Conservation (phyloP, 1,284 basidiomycete species). For the Vanrija sp. region DNA sequence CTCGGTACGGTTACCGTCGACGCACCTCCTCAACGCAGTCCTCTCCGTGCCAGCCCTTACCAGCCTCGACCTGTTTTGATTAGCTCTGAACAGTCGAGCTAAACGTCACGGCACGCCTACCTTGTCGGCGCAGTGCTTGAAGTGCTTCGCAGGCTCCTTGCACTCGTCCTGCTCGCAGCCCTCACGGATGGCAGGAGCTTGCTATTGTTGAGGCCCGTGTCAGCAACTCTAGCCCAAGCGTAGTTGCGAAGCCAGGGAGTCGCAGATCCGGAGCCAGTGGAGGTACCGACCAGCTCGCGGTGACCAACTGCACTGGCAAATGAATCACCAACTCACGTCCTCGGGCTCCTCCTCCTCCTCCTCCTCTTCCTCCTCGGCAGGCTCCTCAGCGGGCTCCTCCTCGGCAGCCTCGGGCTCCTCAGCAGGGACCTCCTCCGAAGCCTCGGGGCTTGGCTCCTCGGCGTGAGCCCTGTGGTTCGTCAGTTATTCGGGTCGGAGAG, state of each 20-base stretch:
- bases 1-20: background rate
- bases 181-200: conserved; percentile 64
- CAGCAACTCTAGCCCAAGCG: background rate
- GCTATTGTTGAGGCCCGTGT: conserved; percentile 46
- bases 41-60: conserved; percentile 78
- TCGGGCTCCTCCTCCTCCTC: conserved; percentile 69
- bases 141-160: conserved; percentile 70
- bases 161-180: conserved; percentile 73
- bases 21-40: conserved; percentile 84
- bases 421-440: conserved; percentile 36
- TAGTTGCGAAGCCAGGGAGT: background rate
- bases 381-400: conserved; percentile 42
- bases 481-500: too few species aligned
- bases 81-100: background rate
- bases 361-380: conserved; percentile 50
- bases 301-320: background rate
- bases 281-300: background rate
- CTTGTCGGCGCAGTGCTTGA: conserved; percentile 85
- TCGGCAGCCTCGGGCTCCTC: conserved; percentile 45
- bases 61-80: conserved; percentile 52
- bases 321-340: conserved; percentile 59
- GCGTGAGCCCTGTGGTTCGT: conserved; percentile 42
- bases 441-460: conserved; percentile 45
- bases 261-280: background rate
- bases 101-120: conserved; percentile 45